A percentile compares a stretch with the other conserved stretches of the same genome.
Conservation (phyloP, 2,329 filamentous ascomycete genomes). For the Stylonectria norvegica region DNA sequence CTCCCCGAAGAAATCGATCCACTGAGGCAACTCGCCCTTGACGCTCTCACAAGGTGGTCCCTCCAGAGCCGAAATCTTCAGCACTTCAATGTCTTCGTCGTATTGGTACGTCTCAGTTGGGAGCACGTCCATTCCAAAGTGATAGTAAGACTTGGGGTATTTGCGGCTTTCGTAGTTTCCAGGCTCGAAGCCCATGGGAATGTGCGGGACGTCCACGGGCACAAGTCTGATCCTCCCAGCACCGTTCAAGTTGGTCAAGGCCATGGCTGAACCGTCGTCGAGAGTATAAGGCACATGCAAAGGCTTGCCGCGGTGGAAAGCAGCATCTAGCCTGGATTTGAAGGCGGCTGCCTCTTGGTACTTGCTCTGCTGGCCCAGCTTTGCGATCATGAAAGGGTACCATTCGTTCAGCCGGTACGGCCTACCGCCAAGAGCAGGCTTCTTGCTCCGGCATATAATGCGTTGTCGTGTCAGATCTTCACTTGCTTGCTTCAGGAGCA, state of each 20-base stretch:
- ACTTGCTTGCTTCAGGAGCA: constrained; percentile 47
- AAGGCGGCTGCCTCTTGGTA: constrained; percentile 56
- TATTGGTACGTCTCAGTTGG: constrained; percentile 63
- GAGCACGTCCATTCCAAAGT: constrained; percentile 58
- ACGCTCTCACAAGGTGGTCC: constrained; percentile 43
- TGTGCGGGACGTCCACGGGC: constrained; percentile 53
- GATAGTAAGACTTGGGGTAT: constrained; percentile 62
- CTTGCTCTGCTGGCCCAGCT: constrained; percentile 52
- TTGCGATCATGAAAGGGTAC: constrained; percentile 55
- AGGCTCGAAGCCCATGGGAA: constrained; percentile 68
- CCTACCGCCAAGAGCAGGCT: constrained; percentile 54
- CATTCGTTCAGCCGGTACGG: constrained; percentile 62
- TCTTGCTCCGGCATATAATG: constrained; percentile 59
- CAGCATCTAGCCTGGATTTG: constrained; percentile 57
- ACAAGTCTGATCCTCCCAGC: constrained; percentile 53
- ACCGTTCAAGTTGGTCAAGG: constrained; percentile 62
- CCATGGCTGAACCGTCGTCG: constrained; percentile 64
- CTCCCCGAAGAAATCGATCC: constrained; percentile 66
- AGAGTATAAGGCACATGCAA: constrained; percentile 54
- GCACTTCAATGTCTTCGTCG: constrained; percentile 47
- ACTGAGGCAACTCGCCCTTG: constrained; percentile 59
- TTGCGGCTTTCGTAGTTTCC: constrained; percentile 68
- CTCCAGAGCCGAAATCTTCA: constrained; percentile 32
- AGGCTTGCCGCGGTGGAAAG: constrained; percentile 43
- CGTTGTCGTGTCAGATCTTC: constrained; percentile 46